phyloP scores from a whole-genome alignment of 2,329 filamentous ascomycete species.

The Alternaria atra region DNA sequence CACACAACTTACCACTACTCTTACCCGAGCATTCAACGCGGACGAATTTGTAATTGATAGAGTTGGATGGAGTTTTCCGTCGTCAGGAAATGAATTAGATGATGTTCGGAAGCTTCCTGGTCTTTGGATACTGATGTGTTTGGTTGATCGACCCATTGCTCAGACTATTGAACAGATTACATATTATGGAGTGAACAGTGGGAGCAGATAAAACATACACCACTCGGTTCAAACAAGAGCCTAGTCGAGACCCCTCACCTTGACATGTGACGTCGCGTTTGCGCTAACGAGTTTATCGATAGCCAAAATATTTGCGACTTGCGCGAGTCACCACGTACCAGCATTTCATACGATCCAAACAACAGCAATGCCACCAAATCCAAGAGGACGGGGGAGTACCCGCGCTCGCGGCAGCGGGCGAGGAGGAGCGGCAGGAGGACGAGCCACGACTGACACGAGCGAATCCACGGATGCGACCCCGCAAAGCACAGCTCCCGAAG shows the following conservation, averaged over 20 bases:
- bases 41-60: conserved; percentile 39
- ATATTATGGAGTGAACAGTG: neutral
- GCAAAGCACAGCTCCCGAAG: conserved; percentile 21
- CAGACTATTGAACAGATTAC: neutral
- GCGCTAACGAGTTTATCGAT: conserved; percentile 34
- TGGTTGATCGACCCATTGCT: neutral
- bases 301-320: conserved; percentile 32
- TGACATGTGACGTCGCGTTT: conserved; percentile 20
- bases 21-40: conserved; percentile 16
- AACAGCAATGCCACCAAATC: conserved; percentile 45
- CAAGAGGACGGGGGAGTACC: conserved; percentile 34
- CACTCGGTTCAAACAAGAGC: neutral
- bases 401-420: conserved; percentile 34
- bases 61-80: conserved; percentile 19
- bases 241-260: conserved; percentile 2
- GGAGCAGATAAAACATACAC: neutral
- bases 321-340: conserved; percentile 19
- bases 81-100: conserved; percentile 20
- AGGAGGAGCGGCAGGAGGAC: conserved; percentile 27
- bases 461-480: conserved; percentile 28
- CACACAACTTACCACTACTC: conserved; percentile 37
- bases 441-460: conserved; percentile 17
- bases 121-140: neutral
- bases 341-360: neutral
- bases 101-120: conserved; percentile 4